Percentiles rank a stretch among this genome's conserved stretches.
These are phyloP conservation scores for Cryptosporidium ubiquitum DNA, from an alignment of 169 alveolate species.

Conservation along the genomic window DNA sequence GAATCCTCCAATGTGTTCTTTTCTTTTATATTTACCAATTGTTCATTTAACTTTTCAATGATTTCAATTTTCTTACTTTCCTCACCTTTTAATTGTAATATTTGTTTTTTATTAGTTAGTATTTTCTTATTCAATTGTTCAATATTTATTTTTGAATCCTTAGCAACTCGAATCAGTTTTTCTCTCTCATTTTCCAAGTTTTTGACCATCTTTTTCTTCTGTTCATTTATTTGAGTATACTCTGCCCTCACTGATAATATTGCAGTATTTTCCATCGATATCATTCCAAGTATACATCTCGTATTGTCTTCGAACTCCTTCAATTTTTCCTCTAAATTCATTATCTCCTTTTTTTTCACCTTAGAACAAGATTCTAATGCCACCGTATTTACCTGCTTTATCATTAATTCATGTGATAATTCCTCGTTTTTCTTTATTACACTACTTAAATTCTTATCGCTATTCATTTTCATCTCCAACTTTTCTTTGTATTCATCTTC, in stretches of 20 bases:
- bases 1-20: not conserved
- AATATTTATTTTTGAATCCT: slow-evolving; percentile 4
- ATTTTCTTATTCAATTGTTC: slow-evolving; percentile 28
- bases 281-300: slow-evolving; percentile 47
- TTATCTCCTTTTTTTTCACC: not conserved
- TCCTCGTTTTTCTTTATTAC: slow-evolving; percentile 3
- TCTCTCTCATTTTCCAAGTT: slow-evolving; percentile 5
- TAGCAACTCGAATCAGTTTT: not conserved
- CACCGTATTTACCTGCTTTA: not conserved
- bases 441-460: not conserved
- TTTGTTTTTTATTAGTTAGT: slow-evolving; percentile 1
- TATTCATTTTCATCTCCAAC: not conserved
- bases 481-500: slow-evolving; percentile 6
- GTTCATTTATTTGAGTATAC: slow-evolving; percentile 20
- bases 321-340: slow-evolving; percentile 20
- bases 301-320: slow-evolving; percentile 49
- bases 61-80: not conserved
- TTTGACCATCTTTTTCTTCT: slow-evolving; percentile 2
- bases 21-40: not conserved
- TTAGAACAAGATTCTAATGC: slow-evolving; percentile 50
- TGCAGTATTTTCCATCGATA: slow-evolving; percentile 51
- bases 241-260: slow-evolving; percentile 13
- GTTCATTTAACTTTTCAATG: slow-evolving; percentile 11
- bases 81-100: not conserved
- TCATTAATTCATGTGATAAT: slow-evolving; percentile 9